phyloP scores from a whole-genome alignment of 257 asterid species.

The Fraxinus excelsior region DNA sequence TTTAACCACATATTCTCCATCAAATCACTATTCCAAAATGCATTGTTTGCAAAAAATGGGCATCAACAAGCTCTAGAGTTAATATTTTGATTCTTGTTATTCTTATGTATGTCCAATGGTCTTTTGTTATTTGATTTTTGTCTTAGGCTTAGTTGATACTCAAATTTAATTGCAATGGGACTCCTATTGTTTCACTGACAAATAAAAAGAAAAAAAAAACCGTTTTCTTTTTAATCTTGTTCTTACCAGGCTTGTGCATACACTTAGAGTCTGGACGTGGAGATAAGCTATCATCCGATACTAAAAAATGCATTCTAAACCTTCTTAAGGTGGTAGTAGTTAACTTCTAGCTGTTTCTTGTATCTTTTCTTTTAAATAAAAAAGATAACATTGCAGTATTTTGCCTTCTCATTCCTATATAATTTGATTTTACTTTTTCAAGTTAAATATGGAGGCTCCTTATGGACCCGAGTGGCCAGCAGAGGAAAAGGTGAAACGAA shows the following conservation, averaged over 20 bases:
- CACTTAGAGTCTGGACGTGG: constrained; percentile 75
- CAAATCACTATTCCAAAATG: no score
- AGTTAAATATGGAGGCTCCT: constrained; percentile 84
- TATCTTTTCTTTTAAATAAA: background rate
- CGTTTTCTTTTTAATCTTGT: background rate
- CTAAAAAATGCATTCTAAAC: constrained; percentile 59
- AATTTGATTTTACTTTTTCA: constrained; percentile 11
- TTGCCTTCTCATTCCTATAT: constrained; percentile 2
- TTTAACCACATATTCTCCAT: no score
- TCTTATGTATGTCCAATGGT: background rate
- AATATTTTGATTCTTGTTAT: no score
- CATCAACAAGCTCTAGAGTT: no score
- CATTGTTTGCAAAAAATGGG: no score
- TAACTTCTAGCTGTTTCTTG: background rate
- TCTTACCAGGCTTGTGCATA: constrained; percentile 47
- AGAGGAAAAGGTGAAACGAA: constrained; percentile 82
- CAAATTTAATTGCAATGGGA: background rate
- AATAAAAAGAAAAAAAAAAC: background rate
- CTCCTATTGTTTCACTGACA: background rate
- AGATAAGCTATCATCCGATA: constrained; percentile 49
- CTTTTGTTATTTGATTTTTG: background rate
- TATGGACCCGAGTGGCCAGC: constrained; percentile 86
- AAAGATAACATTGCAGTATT: background rate
- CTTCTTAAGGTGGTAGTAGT: constrained; percentile 70
- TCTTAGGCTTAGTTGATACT: background rate